Evolutionary conservation across 116 monocot genomes (phyloP), one percentile per base, ranked within the genome.

Genomic region (Cymodocea nodosa): DNA sequence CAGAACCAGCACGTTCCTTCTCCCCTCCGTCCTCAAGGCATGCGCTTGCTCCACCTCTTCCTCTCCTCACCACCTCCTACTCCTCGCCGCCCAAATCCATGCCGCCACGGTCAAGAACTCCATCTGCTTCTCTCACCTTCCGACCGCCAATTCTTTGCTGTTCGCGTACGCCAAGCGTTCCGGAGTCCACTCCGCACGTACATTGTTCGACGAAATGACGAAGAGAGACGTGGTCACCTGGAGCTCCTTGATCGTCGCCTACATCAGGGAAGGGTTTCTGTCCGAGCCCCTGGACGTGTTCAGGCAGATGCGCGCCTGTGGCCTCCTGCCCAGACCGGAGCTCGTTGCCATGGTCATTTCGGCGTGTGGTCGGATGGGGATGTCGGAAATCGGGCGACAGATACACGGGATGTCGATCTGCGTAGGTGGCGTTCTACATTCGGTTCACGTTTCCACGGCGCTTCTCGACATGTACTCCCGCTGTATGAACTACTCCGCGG

Each of bases 381-480:
- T 19, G 14, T 56, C 64, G 15, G 25, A 18, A 0, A 56, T 69
- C 5, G 83, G 76, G 0, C 63, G 54, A 44, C 71, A 63, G 58
- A 79, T 83, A 8, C 83, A 83, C 53, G 63, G 64, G 49, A 65
- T 24, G 34, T 36, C 68, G 13, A 15, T 79, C 3, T 24, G 50
- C 1, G 54, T 13, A 9, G 75, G 65, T 7, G 20, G 40, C 18
- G 4, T 68, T 25, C 35, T 53, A 18, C 5, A 23, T 0, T 68
- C 62, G 14, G 25, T 77, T 14, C 67, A 68, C 18, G 52, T 83
- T 13, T 63, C 50, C 3, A 83, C 76, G 11, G 65, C 79, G 6
- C 74, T 83, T 0, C 52, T 84, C 0, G 80, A 80, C 35, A 69
- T 84, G 74, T 84, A 84, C 25, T 65, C 72, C 5, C 74, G 75